Percentiles rank a stretch among this genome's conserved stretches.
Evolutionary conservation across 2,329 filamentous ascomycete species (phyloP).

Genomic region (Blastomyces silverae): DNA sequence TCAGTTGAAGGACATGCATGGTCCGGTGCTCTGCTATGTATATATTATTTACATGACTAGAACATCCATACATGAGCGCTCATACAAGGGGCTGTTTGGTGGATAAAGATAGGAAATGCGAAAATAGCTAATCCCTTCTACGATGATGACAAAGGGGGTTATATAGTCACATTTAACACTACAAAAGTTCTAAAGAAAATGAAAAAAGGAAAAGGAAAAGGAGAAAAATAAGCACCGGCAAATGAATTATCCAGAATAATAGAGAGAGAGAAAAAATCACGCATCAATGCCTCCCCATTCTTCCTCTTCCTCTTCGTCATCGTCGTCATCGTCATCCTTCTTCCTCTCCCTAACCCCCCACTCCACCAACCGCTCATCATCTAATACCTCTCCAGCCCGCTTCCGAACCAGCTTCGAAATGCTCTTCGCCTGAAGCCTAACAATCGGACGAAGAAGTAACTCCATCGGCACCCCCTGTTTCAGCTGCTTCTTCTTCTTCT

Average conservation of each 20-base stretch:
- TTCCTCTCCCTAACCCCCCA: constrained; percentile 45
- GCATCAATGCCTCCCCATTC: constrained; percentile 66
- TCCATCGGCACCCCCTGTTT: constrained; percentile 37
- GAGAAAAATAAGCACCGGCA: not conserved
- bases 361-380: constrained; percentile 65
- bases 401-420: constrained; percentile 65
- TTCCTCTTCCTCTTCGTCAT: constrained; percentile 42
- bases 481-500: constrained; percentile 27
- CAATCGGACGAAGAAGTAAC: constrained; percentile 41
- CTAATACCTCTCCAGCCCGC: constrained; percentile 62
- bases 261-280: constrained; percentile 26
- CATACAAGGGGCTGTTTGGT: not conserved
- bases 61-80: no score
- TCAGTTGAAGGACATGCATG: no score
- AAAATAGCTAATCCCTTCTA: not conserved
- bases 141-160: not conserved
- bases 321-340: constrained; percentile 36
- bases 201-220: not conserved
- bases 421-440: constrained; percentile 44
- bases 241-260: not conserved
- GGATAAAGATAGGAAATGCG: not conserved
- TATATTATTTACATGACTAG: not conserved
- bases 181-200: no score
- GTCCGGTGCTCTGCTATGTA: not conserved
- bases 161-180: no score